Percentiles rank a stretch among this genome's conserved stretches.
Evolutionary conservation across 371 early-diverging fungal genomes (phyloP).

Genomic region (Mortierella sp.): DNA sequence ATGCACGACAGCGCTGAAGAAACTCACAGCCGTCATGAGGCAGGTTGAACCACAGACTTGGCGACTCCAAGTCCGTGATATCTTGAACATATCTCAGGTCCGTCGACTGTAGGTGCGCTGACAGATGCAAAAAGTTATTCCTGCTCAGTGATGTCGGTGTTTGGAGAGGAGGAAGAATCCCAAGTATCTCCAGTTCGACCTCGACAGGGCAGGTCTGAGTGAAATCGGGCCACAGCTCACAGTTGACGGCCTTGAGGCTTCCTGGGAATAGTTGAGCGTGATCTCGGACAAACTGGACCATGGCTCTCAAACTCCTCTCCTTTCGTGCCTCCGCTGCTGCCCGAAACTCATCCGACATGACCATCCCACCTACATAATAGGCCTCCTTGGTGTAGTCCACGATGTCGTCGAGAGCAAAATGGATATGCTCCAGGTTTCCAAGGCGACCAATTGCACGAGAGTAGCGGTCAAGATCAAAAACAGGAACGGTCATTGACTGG

Average conservation of each 20-base stretch:
- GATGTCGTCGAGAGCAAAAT: background rate
- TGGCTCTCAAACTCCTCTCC: background rate
- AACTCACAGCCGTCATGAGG: background rate
- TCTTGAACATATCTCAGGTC: background rate
- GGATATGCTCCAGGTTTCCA: background rate
- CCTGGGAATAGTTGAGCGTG: background rate
- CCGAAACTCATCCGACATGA: background rate
- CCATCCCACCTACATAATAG: background rate
- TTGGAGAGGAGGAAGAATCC: background rate
- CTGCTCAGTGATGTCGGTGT: background rate
- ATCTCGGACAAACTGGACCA: background rate
- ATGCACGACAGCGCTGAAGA: background rate
- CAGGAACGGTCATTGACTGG: background rate
- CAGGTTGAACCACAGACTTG: background rate
- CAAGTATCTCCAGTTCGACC: background rate
- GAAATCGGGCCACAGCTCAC: background rate
- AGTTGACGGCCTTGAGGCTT: background rate
- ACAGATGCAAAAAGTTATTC: background rate
- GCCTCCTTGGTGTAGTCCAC: background rate
- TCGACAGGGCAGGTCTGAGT: background rate
- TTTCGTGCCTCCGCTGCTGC: background rate
- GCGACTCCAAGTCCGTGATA: background rate
- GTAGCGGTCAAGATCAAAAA: background rate
- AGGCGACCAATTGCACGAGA: background rate
- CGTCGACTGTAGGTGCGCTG: background rate